Evolutionary conservation across 2,329 filamentous ascomycete species (phyloP), one percentile per base, ranked within the genome.

Genomic region (Aspergillus proliferans): DNA sequence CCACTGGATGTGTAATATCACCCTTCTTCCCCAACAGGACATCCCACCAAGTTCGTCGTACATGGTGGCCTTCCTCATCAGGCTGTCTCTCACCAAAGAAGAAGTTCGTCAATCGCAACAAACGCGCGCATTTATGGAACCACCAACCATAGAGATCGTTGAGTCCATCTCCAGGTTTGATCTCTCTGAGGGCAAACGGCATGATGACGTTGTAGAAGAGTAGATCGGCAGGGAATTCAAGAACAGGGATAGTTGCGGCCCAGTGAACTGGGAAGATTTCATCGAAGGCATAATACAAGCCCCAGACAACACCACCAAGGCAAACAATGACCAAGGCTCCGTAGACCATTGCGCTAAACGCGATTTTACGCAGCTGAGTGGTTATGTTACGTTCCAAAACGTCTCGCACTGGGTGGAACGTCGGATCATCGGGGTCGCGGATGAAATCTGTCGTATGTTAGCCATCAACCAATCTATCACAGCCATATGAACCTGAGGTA

Each of bases 151-250:
- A 98, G 76, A 96, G 85, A 47, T 79, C 76, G 58, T 95, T 87
- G 3, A 98, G 75, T 0, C 83, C 86, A 62, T 95, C 87, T 46
- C 88, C 89, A 2, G 92, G 91, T 64, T 87, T 88, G 69, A 95
- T 85, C 58, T 89, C 84, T 58, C 82, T 86, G 58, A 97, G 82
- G 10, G 91, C 84, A 44, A 95, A 73, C 0, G 93, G 93, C 76
- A 96, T 93, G 43, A 96, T 75, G 66, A 96, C 95, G 69, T 97
- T 97, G 77, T 96, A 98, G 66, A 97, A 93, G 14, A 98, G 75
- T 2, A 98, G 76, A 63, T 98, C 92, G 52, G 95, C 82, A 0
- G 93, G 93, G 56, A 98, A 97, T 65, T 97, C 93, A 43, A 97
- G 76, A 0, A 95, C 86, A 0, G 93, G 91, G 58, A 95, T 88